Evolutionary conservation across 441 rosid genomes (phyloP), one percentile per base, ranked within the genome.

Genomic region (Corymbia citriodora): DNA sequence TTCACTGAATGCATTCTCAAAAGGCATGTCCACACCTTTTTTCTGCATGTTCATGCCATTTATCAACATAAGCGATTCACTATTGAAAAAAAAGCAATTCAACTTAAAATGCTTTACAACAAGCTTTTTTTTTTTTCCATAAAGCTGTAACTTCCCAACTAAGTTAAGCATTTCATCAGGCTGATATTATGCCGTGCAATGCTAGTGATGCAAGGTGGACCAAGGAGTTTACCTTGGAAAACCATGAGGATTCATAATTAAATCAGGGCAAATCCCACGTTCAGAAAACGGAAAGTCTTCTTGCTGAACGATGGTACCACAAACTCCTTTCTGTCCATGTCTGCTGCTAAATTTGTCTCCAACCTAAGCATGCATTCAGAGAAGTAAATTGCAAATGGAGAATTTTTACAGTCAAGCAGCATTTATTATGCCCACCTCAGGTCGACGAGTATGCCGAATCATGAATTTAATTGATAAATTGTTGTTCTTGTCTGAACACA

Each of bases 301-400:
- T 92, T 98, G 99, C 90, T 95, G 98, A 92, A 98, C 89, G 65
- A 98, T 97, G 90, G 96, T 96, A 88, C 99, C 99, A 93, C 99
- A 97, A 9, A 98, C 99, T 94, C 99, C 99, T 94, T 98, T 97
- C 92, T 97, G 99, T 89, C 99, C 99, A 94, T 98, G 99, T 91
- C 99, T 96, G 93, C 99, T 97, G 94, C 99, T 98, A 90, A 98
- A 98, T 92, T 97, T 98, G 95, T 98, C 99, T 86, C 99, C 99
- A 88, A 98, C 93, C 99, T 98, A 89, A 83, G 85, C 31, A 88
- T 36, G 59, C 79, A 72, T 83, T 63, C 68, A 87, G 87, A 90
- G 68, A 55, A 65, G 31, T 57, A 57, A 89, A 82, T 87, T 88
- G 79, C 85, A 59, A 89, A 85, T 89, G 87, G 86, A 86, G 36